Conservation (phyloP, 306 rosid species). For the Rosa persica region DNA sequence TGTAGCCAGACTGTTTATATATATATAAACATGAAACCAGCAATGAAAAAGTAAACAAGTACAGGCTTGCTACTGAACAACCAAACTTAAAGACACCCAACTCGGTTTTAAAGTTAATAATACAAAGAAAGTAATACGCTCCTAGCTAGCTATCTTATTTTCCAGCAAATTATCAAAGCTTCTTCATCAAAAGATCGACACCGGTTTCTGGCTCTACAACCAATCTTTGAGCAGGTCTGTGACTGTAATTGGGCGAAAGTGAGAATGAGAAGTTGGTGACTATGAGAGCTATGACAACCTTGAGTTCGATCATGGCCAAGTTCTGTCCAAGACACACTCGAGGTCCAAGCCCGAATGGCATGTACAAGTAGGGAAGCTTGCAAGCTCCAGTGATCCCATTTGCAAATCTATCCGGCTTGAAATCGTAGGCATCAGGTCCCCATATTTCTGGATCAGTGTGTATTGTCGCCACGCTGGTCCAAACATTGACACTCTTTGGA, state of each 20-base stretch:
- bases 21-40: no score
- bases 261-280: conserved; percentile 41
- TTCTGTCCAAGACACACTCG: conserved; percentile 23
- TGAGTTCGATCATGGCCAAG: conserved; percentile 26
- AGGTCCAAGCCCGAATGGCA: conserved; percentile 29
- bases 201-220: conserved; percentile 42
- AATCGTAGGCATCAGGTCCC: conserved; percentile 26
- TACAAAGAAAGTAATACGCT: not conserved
- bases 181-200: conserved; percentile 32
- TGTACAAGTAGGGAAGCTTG: conserved; percentile 31
- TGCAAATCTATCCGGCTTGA: conserved; percentile 27
- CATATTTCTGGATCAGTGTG: conserved; percentile 25
- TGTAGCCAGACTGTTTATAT: no score
- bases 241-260: conserved; percentile 39
- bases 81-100: no score
- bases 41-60: no score
- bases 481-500: conserved; percentile 27
- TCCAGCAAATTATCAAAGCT: not conserved
- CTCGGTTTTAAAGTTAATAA: not conserved
- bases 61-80: no score
- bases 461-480: conserved; percentile 10
- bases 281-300: conserved; percentile 30
- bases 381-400: conserved; percentile 25
- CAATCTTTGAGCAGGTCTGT: conserved; percentile 28
- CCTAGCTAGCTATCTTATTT: not conserved